Evolutionary conservation across 2,329 filamentous ascomycete genomes (phyloP).

Genomic region (Didymella sp.): DNA sequence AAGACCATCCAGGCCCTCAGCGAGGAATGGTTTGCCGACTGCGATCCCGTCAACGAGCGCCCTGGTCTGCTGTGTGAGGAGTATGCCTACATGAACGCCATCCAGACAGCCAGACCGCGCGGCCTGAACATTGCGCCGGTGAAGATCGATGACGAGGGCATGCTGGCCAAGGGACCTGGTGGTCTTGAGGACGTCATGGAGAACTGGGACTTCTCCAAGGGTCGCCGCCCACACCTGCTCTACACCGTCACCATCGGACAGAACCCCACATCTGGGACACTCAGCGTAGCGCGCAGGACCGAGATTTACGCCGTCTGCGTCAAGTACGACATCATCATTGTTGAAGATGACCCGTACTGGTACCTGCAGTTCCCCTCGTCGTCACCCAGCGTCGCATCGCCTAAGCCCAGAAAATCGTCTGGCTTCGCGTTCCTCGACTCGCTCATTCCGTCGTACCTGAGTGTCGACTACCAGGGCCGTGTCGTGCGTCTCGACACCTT

Average conservation of each 20-base stretch:
- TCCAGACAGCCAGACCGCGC: conserved; percentile 70
- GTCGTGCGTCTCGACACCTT: conserved; percentile 93
- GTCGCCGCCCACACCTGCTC: conserved; percentile 80
- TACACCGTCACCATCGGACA: conserved; percentile 94
- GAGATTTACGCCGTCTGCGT: conserved; percentile 82
- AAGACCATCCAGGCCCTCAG: conserved; percentile 79
- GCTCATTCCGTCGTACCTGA: conserved; percentile 81
- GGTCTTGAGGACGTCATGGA: conserved; percentile 78
- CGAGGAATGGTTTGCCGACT: conserved; percentile 75
- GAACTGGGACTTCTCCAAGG: conserved; percentile 79
- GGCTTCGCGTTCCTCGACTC: conserved; percentile 84
- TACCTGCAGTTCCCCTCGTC: conserved; percentile 87
- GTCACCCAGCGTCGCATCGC: conserved; percentile 47
- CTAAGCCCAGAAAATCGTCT: conserved; percentile 58
- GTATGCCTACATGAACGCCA: conserved; percentile 80
- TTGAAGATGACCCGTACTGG: conserved; percentile 97
- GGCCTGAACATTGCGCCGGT: conserved; percentile 78
- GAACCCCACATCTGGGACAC: conserved; percentile 81
- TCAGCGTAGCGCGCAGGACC: conserved; percentile 75
- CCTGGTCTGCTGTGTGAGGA: conserved; percentile 81
- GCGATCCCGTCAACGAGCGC: conserved; percentile 71
- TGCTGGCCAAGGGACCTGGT: conserved; percentile 75
- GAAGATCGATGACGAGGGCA: conserved; percentile 78
- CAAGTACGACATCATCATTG: conserved; percentile 85
- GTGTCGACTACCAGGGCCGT: conserved; percentile 81